Conservation (phyloP, 2,329 filamentous ascomycete genomes). For the Coniochaeta pulveracea region DNA sequence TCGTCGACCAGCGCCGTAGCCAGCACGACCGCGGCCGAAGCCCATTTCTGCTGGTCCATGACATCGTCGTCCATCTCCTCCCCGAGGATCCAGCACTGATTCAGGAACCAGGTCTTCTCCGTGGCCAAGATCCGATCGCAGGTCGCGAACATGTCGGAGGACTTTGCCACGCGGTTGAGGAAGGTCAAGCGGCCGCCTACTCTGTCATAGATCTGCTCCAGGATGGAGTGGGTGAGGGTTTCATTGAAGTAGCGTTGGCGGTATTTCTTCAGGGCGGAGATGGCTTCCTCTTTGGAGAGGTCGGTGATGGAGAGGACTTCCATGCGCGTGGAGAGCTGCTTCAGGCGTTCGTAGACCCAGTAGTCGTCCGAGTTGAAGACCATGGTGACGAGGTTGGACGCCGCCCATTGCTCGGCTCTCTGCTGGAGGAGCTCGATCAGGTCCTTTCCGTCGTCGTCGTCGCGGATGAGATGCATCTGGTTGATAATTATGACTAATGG, state of each 20-base stretch:
- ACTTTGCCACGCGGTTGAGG: slow-evolving; percentile 82
- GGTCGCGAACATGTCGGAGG: slow-evolving; percentile 63
- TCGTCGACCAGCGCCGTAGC: slow-evolving; percentile 83
- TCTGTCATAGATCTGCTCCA: slow-evolving; percentile 72
- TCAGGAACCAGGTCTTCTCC: slow-evolving; percentile 68
- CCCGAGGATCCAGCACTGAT: slow-evolving; percentile 65
- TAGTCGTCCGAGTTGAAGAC: slow-evolving; percentile 97
- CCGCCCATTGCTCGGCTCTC: slow-evolving; percentile 92
- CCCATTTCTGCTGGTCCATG: slow-evolving; percentile 75
- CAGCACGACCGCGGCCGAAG: slow-evolving; percentile 86
- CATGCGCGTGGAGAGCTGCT: slow-evolving; percentile 88
- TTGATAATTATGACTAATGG: slow-evolving; percentile 93
- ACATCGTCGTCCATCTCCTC: slow-evolving; percentile 58
- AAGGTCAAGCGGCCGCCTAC: slow-evolving; percentile 85
- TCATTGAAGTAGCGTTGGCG: slow-evolving; percentile 69
- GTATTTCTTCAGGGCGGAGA: slow-evolving; percentile 67
- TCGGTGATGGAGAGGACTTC: slow-evolving; percentile 82
- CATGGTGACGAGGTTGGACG: slow-evolving; percentile 78
- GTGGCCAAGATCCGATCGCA: slow-evolving; percentile 56
- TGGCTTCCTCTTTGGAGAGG: slow-evolving; percentile 65
- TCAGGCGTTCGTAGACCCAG: slow-evolving; percentile 94
- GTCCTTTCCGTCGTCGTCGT: slow-evolving; percentile 88
- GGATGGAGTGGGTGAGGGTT: slow-evolving; percentile 34
- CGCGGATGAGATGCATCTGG: slow-evolving; percentile 79
- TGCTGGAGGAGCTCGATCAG: slow-evolving; percentile 92